Conservation (phyloP, 1,284 basidiomycete species). For the Fomitopsis schrenkii region DNA sequence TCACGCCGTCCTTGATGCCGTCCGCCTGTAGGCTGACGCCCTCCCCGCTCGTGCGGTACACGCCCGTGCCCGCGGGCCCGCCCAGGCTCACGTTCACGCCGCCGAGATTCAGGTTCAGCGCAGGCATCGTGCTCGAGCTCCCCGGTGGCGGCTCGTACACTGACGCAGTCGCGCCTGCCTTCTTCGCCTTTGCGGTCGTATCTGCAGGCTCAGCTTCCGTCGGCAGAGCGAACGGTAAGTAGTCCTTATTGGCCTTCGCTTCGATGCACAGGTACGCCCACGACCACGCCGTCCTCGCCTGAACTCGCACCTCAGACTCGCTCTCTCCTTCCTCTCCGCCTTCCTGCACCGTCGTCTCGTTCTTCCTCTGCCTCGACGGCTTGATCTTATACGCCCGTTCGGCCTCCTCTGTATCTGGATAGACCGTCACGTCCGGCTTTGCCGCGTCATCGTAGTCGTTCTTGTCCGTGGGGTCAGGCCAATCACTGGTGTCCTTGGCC, state of each 20-base stretch:
- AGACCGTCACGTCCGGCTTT: neutral
- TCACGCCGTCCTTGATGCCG: conserved; percentile 81
- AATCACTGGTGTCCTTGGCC: neutral
- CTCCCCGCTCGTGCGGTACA: conserved; percentile 76
- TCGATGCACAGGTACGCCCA: too few relatives aligned
- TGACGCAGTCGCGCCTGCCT: conserved; percentile 45
- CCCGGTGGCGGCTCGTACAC: conserved; percentile 71
- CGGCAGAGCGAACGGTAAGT: too few relatives aligned
- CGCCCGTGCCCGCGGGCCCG: conserved; percentile 75
- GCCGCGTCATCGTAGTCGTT: neutral
- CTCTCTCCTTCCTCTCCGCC: neutral
- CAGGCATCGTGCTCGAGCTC: conserved; percentile 61
- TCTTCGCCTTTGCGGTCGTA: too few relatives aligned
- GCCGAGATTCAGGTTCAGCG: conserved; percentile 86
- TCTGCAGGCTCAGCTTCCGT: too few relatives aligned
- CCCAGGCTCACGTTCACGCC: conserved; percentile 89
- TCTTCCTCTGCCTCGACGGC: neutral
- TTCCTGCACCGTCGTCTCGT: neutral
- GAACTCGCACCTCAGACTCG: too few relatives aligned
- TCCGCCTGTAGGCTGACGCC: conserved; percentile 67
- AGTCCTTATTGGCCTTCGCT: too few relatives aligned
- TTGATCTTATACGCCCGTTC: neutral
- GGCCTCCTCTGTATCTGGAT: neutral
- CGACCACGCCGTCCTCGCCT: too few relatives aligned
- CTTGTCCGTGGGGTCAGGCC: neutral